Evolutionary conservation across 192 early-diverging fungal species (phyloP).

Genomic region (Paraglomus brasilianum): DNA sequence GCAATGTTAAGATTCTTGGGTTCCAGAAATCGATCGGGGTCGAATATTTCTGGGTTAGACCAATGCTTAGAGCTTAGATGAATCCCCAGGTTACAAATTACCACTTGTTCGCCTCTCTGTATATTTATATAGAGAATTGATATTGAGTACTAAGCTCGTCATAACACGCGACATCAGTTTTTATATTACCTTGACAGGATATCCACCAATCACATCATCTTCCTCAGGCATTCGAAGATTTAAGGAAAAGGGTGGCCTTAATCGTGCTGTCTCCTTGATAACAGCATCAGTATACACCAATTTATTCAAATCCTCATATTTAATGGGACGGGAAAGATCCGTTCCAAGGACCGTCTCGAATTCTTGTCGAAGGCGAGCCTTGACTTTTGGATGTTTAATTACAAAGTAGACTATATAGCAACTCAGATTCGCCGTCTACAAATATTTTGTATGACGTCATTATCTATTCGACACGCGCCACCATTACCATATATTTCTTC

Average conservation of each 20-base stretch:
- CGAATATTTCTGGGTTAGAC: background rate
- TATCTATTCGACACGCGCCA: background rate
- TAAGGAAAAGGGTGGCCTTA: background rate
- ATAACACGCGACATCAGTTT: too few relatives aligned
- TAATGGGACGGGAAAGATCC: background rate
- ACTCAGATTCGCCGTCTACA: background rate
- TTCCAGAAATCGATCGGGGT: background rate
- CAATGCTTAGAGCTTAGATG: background rate
- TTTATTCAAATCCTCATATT: background rate
- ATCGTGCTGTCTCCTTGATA: background rate
- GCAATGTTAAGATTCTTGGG: background rate
- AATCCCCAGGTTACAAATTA: background rate
- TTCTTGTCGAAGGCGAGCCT: background rate
- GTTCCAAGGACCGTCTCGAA: background rate
- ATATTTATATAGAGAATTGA: background rate
- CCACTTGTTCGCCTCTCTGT: background rate
- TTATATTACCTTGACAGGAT: background rate
- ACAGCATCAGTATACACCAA: conserved; percentile 20
- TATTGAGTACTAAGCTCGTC: too few relatives aligned
- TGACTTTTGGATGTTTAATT: background rate
- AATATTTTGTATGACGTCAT: background rate
- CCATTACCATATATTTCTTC: background rate
- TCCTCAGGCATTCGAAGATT: background rate
- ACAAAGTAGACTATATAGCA: conserved; percentile 15
- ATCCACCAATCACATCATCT: conserved; percentile 3